Base-by-base conservation (phyloP, 2,329 filamentous ascomycete species). In the Cladosporium sp. region DNA sequence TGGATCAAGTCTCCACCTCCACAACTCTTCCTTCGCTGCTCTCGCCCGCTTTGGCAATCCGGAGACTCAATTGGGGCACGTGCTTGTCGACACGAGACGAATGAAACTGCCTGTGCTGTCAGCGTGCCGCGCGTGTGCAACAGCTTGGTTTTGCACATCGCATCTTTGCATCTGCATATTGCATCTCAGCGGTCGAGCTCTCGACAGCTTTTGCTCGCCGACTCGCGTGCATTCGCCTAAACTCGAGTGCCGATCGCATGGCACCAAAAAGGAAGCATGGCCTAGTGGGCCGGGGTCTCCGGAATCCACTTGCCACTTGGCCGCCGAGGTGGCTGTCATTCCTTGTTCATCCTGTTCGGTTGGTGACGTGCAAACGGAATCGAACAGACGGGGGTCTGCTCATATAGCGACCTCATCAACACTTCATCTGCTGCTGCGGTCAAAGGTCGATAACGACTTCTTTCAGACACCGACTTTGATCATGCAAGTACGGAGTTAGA, bases 61-160 rank as follows among this genome's bases (percentile, higher is more conserved):
- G 52, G 23, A 14, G 11, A 35, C 33, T 35, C 33, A 11, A 35
- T 35, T 0, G 18, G 14, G 52, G 52, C 52, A 55, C 55, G 55
- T 57, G 33, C 55, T 21, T 10, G 3, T 18, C 55, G 55, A 57
- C 33, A 33, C 55, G 55, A 40, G 55, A 28, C 55, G 55, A 57
- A 57, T 57, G 55, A 57, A 40, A 57, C 55, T 57, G 33, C 55
- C 33, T 57, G 18, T 23, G 29, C 12, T 57, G 31, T n/a, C 55
- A 57, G 7, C 55, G 55, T 57, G 55, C 28, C 52, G 52, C 26
- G 26, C 52, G 52, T 55, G 52, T 55, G 52, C 52, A 18, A 55
- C 52, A 53, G 50, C 14, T 29, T n/a, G 26, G 23, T 29, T 7
- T 35, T 21, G 10, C 40, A 46, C 40, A n/a, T 46, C 14, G 33